A percentile compares a stretch with the other conserved stretches of the same genome.
Evolutionary conservation across 768 basidiomycete genomes (phyloP).

Genomic region (Serendipita sp.): DNA sequence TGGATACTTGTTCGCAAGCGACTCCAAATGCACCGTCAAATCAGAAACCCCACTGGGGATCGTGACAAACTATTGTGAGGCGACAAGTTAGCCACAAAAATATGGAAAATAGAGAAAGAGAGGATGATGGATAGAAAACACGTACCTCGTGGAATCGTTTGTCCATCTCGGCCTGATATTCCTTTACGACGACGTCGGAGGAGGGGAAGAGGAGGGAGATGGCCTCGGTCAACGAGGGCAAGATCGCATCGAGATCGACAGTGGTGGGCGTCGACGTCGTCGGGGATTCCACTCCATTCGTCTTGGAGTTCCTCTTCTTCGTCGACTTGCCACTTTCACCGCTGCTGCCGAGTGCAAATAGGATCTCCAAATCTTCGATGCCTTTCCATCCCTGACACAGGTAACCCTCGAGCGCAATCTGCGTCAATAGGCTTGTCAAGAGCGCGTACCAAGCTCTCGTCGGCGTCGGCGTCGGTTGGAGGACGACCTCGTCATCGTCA

Average conservation of each 20-base stretch:
- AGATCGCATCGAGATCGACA: too few relatives aligned
- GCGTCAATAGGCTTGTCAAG: slow-evolving; percentile 56
- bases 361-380: slow-evolving; percentile 46
- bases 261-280: too few relatives aligned
- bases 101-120: slow-evolving; percentile 1
- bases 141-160: slow-evolving; percentile 54
- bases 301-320: too few relatives aligned
- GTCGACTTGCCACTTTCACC: too few relatives aligned
- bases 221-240: slow-evolving; percentile 42
- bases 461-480: too few relatives aligned
- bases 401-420: slow-evolving; percentile 78
- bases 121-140: slow-evolving; percentile 7
- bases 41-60: slow-evolving; percentile 58
- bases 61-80: slow-evolving; percentile 80
- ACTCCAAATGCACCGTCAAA: slow-evolving; percentile 44
- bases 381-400: slow-evolving; percentile 70
- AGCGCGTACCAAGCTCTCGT: slow-evolving; percentile 73
- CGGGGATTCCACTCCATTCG: too few relatives aligned
- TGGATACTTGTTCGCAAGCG: slow-evolving; percentile 64
- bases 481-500: too few relatives aligned
- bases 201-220: slow-evolving; percentile 25
- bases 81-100: too few relatives aligned
- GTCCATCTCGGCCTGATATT: slow-evolving; percentile 62
- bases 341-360: slow-evolving; percentile 69
- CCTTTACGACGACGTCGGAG: slow-evolving; percentile 15